phyloP scores from a whole-genome alignment of 2,329 filamentous ascomycete species.

The Alternaria novae-zelandiae region DNA sequence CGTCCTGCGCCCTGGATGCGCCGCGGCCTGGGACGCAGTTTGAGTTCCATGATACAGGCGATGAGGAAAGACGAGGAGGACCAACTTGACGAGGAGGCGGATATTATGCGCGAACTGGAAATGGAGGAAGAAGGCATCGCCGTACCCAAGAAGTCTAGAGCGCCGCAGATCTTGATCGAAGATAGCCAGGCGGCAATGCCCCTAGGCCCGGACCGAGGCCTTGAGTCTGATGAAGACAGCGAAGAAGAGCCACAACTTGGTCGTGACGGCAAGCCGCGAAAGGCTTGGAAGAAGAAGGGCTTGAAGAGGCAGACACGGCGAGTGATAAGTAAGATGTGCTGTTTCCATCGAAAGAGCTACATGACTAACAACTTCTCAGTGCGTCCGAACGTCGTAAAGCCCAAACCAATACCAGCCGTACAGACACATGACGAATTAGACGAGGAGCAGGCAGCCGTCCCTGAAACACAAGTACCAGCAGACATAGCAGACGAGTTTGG shows the following conservation, averaged over 20 bases:
- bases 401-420: slow-evolving; percentile 51
- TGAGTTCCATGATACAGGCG: slow-evolving; percentile 76
- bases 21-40: slow-evolving; percentile 64
- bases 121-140: slow-evolving; percentile 45
- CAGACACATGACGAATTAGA: slow-evolving; percentile 36
- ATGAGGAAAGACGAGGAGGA: slow-evolving; percentile 64
- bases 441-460: slow-evolving; percentile 50
- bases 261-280: slow-evolving; percentile 65
- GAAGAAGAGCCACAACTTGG: slow-evolving; percentile 52
- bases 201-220: slow-evolving; percentile 52
- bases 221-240: slow-evolving; percentile 67
- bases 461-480: slow-evolving; percentile 33
- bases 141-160: slow-evolving; percentile 32
- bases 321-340: slow-evolving; percentile 59
- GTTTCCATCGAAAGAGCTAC: neutral
- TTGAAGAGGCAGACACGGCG: slow-evolving; percentile 78
- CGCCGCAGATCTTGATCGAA: slow-evolving; percentile 47
- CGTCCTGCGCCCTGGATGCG: slow-evolving; percentile 52
- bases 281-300: slow-evolving; percentile 81
- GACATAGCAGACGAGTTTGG: slow-evolving; percentile 43
- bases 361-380: slow-evolving; percentile 40
- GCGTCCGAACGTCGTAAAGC: slow-evolving; percentile 45
- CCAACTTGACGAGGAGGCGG: slow-evolving; percentile 72
- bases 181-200: slow-evolving; percentile 55
- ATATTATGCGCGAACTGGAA: slow-evolving; percentile 76